These are phyloP conservation scores for Coemansia sp. DNA, from an alignment of 192 early-diverging fungal species.

Conservation along the genomic window DNA sequence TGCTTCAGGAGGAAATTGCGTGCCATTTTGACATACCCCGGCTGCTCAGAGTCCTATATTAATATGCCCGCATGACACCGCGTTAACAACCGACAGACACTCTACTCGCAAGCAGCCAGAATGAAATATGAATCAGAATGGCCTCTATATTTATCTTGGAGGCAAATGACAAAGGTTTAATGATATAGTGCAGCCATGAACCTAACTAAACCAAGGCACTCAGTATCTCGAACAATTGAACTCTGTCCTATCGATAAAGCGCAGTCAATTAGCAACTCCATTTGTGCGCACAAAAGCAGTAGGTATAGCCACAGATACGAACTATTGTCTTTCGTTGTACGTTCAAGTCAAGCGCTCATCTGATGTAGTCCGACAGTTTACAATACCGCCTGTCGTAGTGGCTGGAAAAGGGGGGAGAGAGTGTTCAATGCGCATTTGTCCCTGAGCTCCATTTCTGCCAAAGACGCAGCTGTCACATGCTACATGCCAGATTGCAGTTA, in stretches of 20 bases:
- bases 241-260: background rate
- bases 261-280: background rate
- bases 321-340: background rate
- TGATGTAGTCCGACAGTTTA: background rate
- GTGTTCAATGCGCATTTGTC: background rate
- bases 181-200: background rate
- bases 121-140: background rate
- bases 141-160: background rate
- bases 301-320: background rate
- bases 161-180: background rate
- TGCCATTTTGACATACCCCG: background rate
- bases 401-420: background rate
- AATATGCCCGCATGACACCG: background rate
- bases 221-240: background rate
- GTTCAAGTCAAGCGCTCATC: background rate
- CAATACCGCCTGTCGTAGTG: background rate
- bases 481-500: background rate
- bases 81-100: background rate
- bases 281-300: background rate
- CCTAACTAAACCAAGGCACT: background rate
- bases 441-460: background rate
- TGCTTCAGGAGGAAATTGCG: background rate
- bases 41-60: constrained; percentile 1
- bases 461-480: background rate
- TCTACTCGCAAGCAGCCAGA: background rate